A percentile compares a stretch with the other conserved stretches of the same genome.
phyloP scores from a whole-genome alignment of 768 basidiomycete genomes.

The Lepiota subincarnata region DNA sequence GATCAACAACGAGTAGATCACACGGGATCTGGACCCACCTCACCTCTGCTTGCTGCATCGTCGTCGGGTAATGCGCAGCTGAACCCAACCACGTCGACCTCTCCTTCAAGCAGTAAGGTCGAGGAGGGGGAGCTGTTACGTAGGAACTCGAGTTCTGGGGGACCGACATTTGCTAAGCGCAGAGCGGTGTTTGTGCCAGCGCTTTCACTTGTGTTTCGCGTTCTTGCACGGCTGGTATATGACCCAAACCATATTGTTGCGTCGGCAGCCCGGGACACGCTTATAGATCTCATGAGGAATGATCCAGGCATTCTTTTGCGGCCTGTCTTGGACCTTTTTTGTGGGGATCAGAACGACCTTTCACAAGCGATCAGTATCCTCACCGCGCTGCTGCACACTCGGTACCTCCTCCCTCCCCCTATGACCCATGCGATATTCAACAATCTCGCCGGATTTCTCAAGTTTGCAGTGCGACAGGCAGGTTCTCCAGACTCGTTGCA shows the following conservation, averaged over 20 bases:
- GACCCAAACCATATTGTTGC: constrained; percentile 54
- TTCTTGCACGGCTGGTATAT: constrained; percentile 46
- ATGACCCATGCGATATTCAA: constrained; percentile 68
- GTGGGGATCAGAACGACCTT: constrained; percentile 45
- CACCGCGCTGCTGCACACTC: constrained; percentile 54
- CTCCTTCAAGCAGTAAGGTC: not conserved
- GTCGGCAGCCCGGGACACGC: constrained; percentile 48
- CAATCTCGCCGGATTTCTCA: constrained; percentile 65
- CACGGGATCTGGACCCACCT: not conserved
- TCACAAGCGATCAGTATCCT: constrained; percentile 47
- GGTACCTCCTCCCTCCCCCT: constrained; percentile 53
- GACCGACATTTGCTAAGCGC: constrained; percentile 47
- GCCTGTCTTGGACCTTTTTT: constrained; percentile 56
- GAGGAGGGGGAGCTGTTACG: constrained; percentile 38
- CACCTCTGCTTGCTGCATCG: constrained; percentile 22
- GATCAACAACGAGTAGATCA: constrained; percentile 27
- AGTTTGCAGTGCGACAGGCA: constrained; percentile 41
- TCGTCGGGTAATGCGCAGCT: constrained; percentile 17
- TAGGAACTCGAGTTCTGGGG: constrained; percentile 54
- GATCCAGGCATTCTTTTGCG: constrained; percentile 67
- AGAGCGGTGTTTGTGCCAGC: constrained; percentile 65
- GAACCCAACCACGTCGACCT: not conserved
- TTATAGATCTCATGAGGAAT: constrained; percentile 69
- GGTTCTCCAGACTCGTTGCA: constrained; percentile 40
- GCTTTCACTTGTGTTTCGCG: constrained; percentile 50